A percentile compares a stretch with the other conserved stretches of the same genome.
Conservation (phyloP, 1,139 yeast genomes). For the Dujonia santamariae region DNA sequence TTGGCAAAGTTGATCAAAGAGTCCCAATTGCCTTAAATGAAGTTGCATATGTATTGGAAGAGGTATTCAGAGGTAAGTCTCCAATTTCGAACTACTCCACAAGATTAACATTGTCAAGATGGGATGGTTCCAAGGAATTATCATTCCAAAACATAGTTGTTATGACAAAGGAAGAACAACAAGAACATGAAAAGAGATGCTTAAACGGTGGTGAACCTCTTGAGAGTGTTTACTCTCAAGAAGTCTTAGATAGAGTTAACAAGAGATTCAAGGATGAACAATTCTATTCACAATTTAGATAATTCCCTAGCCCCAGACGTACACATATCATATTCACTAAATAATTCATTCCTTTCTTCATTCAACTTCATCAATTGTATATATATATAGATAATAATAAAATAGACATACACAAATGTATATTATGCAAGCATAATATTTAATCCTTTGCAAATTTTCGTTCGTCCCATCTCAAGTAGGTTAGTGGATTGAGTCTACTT, state of each 20-base stretch:
- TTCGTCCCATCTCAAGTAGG: too few relatives aligned
- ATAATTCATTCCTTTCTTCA: too few relatives aligned
- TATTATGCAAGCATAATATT: too few relatives aligned
- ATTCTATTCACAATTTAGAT: slow-evolving; percentile 59
- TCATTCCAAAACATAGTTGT: slow-evolving; percentile 75
- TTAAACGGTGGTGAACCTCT: slow-evolving; percentile 61
- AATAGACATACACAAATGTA: too few relatives aligned
- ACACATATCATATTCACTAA: too few relatives aligned
- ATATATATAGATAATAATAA: too few relatives aligned
- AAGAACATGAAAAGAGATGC: slow-evolving; percentile 69
- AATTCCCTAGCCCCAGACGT: slow-evolving; percentile 1
- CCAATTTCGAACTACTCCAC: slow-evolving; percentile 85
- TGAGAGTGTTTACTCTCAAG: slow-evolving; percentile 61
- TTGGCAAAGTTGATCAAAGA: slow-evolving; percentile 66
- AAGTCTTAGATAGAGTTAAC: slow-evolving; percentile 56
- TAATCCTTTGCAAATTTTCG: too few relatives aligned
- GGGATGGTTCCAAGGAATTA: slow-evolving; percentile 66
- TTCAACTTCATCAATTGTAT: too few relatives aligned
- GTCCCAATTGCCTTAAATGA: slow-evolving; percentile 73
- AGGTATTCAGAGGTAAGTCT: slow-evolving; percentile 87
- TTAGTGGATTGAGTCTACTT: too few relatives aligned
- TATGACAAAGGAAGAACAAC: slow-evolving; percentile 86
- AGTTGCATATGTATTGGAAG: slow-evolving; percentile 84
- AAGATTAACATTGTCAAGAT: slow-evolving; percentile 71
- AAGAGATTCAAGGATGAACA: slow-evolving; percentile 70